A percentile compares a stretch with the other conserved stretches of the same genome.
Conservation (phyloP, 108 stramenopile genomes). For the Nannochloropsis granulata region DNA sequence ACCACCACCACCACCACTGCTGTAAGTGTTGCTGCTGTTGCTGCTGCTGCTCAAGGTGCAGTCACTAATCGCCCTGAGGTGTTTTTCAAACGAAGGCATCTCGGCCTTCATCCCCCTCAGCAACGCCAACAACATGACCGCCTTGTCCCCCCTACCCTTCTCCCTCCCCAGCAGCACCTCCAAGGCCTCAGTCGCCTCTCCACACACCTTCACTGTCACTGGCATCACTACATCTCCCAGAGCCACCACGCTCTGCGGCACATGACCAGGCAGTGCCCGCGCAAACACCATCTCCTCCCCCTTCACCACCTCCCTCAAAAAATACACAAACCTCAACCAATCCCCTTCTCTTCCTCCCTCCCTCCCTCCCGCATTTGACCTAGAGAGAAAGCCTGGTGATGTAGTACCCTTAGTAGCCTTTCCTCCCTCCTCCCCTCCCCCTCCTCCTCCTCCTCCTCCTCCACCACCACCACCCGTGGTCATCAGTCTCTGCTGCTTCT, state of each 20-base stretch:
- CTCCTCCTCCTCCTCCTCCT: background rate
- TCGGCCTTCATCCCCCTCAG: background rate
- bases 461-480: background rate
- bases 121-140: background rate
- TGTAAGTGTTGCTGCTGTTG: no score
- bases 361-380: background rate
- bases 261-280: background rate
- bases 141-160: background rate
- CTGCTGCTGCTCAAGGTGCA: no score
- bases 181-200: background rate
- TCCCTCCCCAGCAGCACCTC: background rate
- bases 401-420: background rate
- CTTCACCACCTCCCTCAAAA: background rate
- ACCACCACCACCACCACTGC: no score
- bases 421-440: background rate
- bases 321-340: background rate
- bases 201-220: background rate
- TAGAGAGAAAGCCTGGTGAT: background rate
- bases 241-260: background rate
- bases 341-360: background rate
- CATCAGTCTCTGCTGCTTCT: background rate
- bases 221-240: background rate
- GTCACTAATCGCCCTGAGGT: no score
- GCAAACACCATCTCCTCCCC: background rate
- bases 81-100: background rate